Evolutionary conservation across 495 filamentous ascomycete species (phyloP).

Genomic region (Cudoniella acicularis): DNA sequence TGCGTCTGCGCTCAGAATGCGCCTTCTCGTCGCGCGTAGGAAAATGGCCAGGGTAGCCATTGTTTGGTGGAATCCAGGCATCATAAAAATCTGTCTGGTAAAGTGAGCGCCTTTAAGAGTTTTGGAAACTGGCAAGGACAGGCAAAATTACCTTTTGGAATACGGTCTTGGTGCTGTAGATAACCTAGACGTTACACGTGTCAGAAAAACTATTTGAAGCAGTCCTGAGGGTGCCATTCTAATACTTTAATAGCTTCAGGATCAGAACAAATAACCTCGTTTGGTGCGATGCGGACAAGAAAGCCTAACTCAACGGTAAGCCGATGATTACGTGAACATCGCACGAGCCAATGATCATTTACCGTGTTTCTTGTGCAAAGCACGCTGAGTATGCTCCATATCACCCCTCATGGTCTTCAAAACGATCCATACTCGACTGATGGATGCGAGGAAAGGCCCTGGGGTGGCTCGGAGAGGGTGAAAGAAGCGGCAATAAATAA

Average conservation of each 20-base stretch:
- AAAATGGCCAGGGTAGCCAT: neutral
- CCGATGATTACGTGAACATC: neutral
- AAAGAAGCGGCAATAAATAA: neutral
- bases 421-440: neutral
- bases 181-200: too few species aligned
- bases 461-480: neutral
- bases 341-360: neutral
- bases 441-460: neutral
- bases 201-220: too few species aligned
- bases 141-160: too few species aligned
- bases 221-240: too few species aligned
- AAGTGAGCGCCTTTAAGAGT: too few species aligned
- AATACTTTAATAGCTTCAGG: neutral
- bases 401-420: neutral
- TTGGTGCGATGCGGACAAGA: neutral
- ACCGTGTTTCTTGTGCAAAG: neutral
- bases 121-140: too few species aligned
- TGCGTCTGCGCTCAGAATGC: neutral
- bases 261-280: neutral
- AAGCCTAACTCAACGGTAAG: neutral
- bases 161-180: too few species aligned
- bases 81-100: too few species aligned
- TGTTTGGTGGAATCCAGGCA: neutral
- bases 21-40: neutral
- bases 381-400: neutral